Base-by-base conservation (phyloP, 306 rosid genomes). In the Dalbergia cochinchinensis region DNA sequence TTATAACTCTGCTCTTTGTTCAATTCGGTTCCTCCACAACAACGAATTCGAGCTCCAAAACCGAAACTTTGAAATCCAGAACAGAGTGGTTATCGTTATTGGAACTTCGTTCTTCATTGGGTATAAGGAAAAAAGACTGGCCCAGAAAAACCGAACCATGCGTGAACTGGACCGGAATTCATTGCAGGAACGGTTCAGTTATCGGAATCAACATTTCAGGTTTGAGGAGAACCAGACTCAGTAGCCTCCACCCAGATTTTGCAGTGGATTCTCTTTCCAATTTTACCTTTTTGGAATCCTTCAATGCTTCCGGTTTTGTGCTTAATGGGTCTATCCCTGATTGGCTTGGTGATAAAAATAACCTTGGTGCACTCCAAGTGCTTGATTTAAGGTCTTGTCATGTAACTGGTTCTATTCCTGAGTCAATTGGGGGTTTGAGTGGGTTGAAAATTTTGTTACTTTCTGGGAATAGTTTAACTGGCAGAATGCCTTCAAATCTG, bases 241-340 rank as follows among this genome's bases (percentile, higher is more conserved):
- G 98, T 16, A 82, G 69, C 65, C 63, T 4, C 12, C 82, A 83
- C 53, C 90, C 89, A 4, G 44, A 39, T 26, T 93, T 96, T 60
- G 87, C 86, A 59, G 98, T 93, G 37, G 93, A 86, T 79, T 53
- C 93, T 51, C 85, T 96, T 5, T 79, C 77, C 45, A 88, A 91
- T 78, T 65, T 96, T 14, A 88, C 98, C 11, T 78, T 50, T 26
- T 83, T 96, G 79, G 76, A 74, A 22, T 77, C 80, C 7, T 96
- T 96, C 85, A 91, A 89, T 47, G 99, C 99, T 71, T 93, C 99
- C 61, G 90, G 96, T 64, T 96, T 96, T 74, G 59, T 12, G 73
- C 97, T 96, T 9, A 97, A 89, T 13, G 99, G 96, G 14, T 79
- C 88, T 15, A 91, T 96, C 69, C 99, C 99, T 9, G 91, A 89